Evolutionary conservation across 257 asterid genomes (phyloP), one percentile per base, ranked within the genome.

Genomic region (Solanum tarapatanum): DNA sequence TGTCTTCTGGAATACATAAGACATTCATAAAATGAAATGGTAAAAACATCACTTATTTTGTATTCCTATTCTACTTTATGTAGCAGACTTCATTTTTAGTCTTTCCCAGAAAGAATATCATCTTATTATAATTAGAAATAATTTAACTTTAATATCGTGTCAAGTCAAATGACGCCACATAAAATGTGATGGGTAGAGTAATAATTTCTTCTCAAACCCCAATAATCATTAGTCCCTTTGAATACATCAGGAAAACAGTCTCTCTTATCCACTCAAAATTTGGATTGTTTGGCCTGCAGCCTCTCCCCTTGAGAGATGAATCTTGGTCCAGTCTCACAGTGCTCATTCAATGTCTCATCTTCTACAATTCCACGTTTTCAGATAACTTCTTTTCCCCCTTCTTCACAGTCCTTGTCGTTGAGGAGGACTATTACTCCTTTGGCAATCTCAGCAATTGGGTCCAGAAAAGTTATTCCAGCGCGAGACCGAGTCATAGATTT

Each of bases 401-500:
- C 30, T 74, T 73, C 80, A 48, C 58, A 8, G n/a, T 17, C 64
- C 3, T 3, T 0, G 7, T 32, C 43, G 26, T 72, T 33, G 79
- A 32, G 79, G 28, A 73, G 19, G 32, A 37, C 1, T 16, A n/a
- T 37, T 37, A 6, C 10, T 36, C n/a, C 11, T 75, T 75, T 36
- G 6, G 37, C 2, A 74, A 35, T 74, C 24, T 74, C 82, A 74
- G 82, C 83, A 5, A 75, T n/a, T 11, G 5, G 9, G 0, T 28
- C 39, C 24, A 79, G 37, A 8, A 11, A 43, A 33, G 55, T 84
- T 35, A 69, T 86, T 43, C 94, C 94, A 58, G 95, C 96, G 2
- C 91, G 98, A 28, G 99, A 96, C 91, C 90, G 94, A 87, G 87
- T 90, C 24, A 92, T 95, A 30, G 96, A 92, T 79, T 95, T 96